phyloP scores from a whole-genome alignment of 805 yeast species.

The Tetrapisispora iriomotensis region DNA sequence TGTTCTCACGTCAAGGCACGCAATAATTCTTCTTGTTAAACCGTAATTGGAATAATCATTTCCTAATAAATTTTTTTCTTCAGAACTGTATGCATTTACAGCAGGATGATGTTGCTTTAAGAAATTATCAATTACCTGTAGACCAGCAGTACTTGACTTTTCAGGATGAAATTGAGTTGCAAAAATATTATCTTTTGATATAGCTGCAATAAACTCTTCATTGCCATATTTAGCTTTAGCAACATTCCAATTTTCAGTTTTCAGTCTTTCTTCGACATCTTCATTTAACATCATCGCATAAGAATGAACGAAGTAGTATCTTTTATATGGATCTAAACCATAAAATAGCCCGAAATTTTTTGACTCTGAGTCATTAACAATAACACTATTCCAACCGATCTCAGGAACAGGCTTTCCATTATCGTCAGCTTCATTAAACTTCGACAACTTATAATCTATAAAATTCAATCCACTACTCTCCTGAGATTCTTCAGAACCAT shows the following conservation, averaged over 20 bases:
- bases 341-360: slow-evolving; percentile 33
- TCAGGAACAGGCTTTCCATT: slow-evolving; percentile 80
- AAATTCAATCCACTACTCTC: slow-evolving; percentile 51
- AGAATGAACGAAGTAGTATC: slow-evolving; percentile 93
- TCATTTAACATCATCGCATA: slow-evolving; percentile 64
- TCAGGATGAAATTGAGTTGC: slow-evolving; percentile 99
- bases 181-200: slow-evolving; percentile 66
- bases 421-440: slow-evolving; percentile 48
- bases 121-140: slow-evolving; percentile 65
- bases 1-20: slow-evolving; percentile 93
- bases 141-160: slow-evolving; percentile 87
- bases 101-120: slow-evolving; percentile 33
- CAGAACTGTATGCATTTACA: slow-evolving; percentile 15
- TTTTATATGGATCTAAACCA: slow-evolving; percentile 54
- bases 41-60: slow-evolving; percentile 45
- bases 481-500: slow-evolving; percentile 66
- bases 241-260: slow-evolving; percentile 53
- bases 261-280: slow-evolving; percentile 25
- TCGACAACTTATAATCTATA: slow-evolving; percentile 42
- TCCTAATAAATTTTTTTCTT: slow-evolving; percentile 11
- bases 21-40: slow-evolving; percentile 82
- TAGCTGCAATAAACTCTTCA: slow-evolving; percentile 75
- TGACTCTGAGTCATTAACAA: slow-evolving; percentile 7
- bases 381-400: slow-evolving; percentile 82
- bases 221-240: slow-evolving; percentile 66